phyloP scores from a whole-genome alignment of 768 basidiomycete species.

The Tulasnella sp. region DNA sequence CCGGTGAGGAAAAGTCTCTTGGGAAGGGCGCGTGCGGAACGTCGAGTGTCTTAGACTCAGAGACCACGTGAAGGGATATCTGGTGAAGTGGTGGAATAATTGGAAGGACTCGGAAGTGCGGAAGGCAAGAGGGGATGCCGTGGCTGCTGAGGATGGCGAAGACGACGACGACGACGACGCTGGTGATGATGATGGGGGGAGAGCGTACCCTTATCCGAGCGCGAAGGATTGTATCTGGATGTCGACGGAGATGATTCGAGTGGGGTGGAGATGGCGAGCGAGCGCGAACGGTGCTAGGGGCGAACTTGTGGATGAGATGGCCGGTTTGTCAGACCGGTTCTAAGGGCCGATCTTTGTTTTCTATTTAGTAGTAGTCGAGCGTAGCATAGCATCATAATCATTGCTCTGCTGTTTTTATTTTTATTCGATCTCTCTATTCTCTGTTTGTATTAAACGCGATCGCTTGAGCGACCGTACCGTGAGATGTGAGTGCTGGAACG shows the following conservation, averaged over 20 bases:
- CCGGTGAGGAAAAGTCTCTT: constrained; percentile 56
- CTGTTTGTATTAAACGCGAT: too few relatives aligned
- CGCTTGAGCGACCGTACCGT: too few relatives aligned
- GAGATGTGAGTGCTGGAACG: too few relatives aligned
- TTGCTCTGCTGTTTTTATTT: too few relatives aligned
- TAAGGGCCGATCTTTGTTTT: too few relatives aligned
- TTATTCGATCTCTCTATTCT: too few relatives aligned
- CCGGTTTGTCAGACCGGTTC: too few relatives aligned
- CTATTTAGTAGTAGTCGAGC: too few relatives aligned
- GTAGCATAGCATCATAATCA: too few relatives aligned
- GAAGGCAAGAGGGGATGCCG: neutral
- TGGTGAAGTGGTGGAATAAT: constrained; percentile 17
- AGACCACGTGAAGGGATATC: constrained; percentile 52
- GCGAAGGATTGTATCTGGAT: constrained; percentile 11
- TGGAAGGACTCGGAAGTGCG: constrained; percentile 9
- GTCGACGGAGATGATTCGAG: neutral
- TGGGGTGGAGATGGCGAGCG: neutral
- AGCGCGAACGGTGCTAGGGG: neutral
- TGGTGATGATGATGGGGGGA: neutral
- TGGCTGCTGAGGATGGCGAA: neutral
- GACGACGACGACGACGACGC: neutral
- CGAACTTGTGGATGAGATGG: constrained; percentile 17
- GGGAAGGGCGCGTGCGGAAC: constrained; percentile 84
- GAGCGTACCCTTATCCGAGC: neutral
- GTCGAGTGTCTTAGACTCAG: constrained; percentile 80